phyloP scores from a whole-genome alignment of 1,139 yeast genomes.

The Pichia sp. region DNA sequence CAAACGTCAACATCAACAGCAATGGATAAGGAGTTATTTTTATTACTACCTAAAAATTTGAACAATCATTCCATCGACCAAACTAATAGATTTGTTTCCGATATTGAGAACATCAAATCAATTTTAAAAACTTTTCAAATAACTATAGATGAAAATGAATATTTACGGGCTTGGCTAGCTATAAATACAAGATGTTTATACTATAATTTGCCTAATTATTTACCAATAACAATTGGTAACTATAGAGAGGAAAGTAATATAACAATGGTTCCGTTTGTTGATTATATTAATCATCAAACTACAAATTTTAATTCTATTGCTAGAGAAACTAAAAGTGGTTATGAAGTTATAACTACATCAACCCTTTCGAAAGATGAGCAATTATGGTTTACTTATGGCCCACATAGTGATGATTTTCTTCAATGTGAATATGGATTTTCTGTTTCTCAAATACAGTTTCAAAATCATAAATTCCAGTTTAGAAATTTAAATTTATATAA shows the following conservation, averaged over 20 bases:
- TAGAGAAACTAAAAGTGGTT: conserved; percentile 35
- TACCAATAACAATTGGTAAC: conserved; percentile 7
- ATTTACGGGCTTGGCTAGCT: conserved; percentile 74
- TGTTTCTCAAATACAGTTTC: conserved; percentile 28
- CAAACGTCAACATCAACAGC: conserved; percentile 20
- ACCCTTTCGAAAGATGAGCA: conserved; percentile 46
- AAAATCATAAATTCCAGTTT: conserved; percentile 43
- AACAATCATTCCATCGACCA: conserved; percentile 36
- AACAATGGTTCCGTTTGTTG: conserved; percentile 92
- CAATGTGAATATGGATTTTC: conserved; percentile 84
- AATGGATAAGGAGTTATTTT: conserved; percentile 21
- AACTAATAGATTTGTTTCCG: conserved; percentile 34
- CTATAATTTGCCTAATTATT: conserved; percentile 54
- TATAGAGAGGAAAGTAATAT: conserved; percentile 53
- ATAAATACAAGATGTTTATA: conserved; percentile 89
- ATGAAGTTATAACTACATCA: conserved; percentile 43
- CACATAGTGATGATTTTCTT: conserved; percentile 77
- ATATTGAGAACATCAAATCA: conserved; percentile 30
- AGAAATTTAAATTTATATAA: conserved; percentile 8
- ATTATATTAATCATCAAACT: conserved; percentile 73
- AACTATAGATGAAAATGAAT: conserved; percentile 26
- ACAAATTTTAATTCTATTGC: conserved; percentile 47
- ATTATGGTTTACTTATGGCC: conserved; percentile 72
- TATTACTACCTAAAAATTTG: conserved; percentile 36
- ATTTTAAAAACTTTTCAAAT: conserved; percentile 20